A percentile compares a stretch with the other conserved stretches of the same genome.
These are phyloP conservation scores for Microsporum ferrugineum DNA, from an alignment of 2,329 filamentous ascomycete species.

Conservation along the genomic window DNA sequence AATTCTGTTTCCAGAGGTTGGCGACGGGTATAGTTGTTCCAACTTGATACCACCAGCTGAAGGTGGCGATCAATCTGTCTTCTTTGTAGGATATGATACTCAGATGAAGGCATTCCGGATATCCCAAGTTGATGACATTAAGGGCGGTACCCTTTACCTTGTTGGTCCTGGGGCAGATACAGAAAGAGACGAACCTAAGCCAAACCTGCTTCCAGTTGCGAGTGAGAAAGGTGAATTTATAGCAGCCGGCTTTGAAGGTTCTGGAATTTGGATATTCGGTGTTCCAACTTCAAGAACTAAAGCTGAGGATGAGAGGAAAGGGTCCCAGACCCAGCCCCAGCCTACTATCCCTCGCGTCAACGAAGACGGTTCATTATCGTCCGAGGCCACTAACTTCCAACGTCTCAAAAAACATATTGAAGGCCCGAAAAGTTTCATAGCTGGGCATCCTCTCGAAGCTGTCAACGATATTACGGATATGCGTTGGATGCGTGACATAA, in stretches of 20 bases:
- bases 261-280: slow-evolving; percentile 68
- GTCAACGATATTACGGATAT: slow-evolving; percentile 54
- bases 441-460: slow-evolving; percentile 54
- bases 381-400: slow-evolving; percentile 16
- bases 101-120: slow-evolving; percentile 68
- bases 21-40: slow-evolving; percentile 65
- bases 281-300: slow-evolving; percentile 49
- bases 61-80: slow-evolving; percentile 51
- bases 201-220: slow-evolving; percentile 57
- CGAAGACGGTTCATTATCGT: slow-evolving; percentile 14
- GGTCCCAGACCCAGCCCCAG: neutral
- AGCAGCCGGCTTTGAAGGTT: slow-evolving; percentile 59
- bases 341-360: slow-evolving; percentile 13
- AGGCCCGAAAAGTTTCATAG: slow-evolving; percentile 56
- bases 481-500: slow-evolving; percentile 56
- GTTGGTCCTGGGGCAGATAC: slow-evolving; percentile 48
- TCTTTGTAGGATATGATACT: slow-evolving; percentile 68
- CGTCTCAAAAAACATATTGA: slow-evolving; percentile 27
- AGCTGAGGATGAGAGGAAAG: neutral
- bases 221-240: slow-evolving; percentile 61
- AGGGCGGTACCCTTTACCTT: slow-evolving; percentile 69
- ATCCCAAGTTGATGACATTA: slow-evolving; percentile 61
- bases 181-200: slow-evolving; percentile 48
- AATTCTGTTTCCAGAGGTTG: slow-evolving; percentile 73
- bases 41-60: slow-evolving; percentile 46